Conservation (phyloP, 2,329 filamentous ascomycete species). For the Grosmannia serpens region DNA sequence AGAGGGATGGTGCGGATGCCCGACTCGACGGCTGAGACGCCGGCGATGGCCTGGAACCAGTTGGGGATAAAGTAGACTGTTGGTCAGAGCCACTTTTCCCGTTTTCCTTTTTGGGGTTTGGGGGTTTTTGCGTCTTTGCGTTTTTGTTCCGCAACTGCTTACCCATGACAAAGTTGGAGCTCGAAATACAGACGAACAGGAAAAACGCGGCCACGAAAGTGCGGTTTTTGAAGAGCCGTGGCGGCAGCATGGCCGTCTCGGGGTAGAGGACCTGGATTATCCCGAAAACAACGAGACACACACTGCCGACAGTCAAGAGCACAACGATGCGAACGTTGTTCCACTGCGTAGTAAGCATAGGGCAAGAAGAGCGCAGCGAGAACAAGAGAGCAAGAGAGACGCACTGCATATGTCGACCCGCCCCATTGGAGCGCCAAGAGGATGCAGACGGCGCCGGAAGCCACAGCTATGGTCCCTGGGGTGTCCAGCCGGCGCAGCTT, state of each 20-base stretch:
- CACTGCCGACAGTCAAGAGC: slow-evolving; percentile 21
- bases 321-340: slow-evolving; percentile 19
- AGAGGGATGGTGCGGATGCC: slow-evolving; percentile 29
- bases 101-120: no score
- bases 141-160: neutral
- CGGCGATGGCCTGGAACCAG: slow-evolving; percentile 33
- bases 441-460: slow-evolving; percentile 10
- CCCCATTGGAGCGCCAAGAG: slow-evolving; percentile 33
- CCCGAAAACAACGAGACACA: slow-evolving; percentile 19
- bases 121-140: neutral
- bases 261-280: slow-evolving; percentile 20
- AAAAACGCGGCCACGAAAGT: slow-evolving; percentile 6
- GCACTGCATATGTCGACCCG: slow-evolving; percentile 13
- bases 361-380: neutral
- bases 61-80: slow-evolving; percentile 8
- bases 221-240: slow-evolving; percentile 26
- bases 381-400: neutral
- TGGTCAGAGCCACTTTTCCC: neutral
- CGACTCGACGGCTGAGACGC: slow-evolving; percentile 24
- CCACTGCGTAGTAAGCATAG: slow-evolving; percentile 3
- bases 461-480: neutral
- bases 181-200: neutral
- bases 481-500: slow-evolving; percentile 5
- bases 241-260: slow-evolving; percentile 28
- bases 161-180: slow-evolving; percentile 3